Conservation (phyloP, 768 basidiomycete genomes). For the Boletellus ananas region DNA sequence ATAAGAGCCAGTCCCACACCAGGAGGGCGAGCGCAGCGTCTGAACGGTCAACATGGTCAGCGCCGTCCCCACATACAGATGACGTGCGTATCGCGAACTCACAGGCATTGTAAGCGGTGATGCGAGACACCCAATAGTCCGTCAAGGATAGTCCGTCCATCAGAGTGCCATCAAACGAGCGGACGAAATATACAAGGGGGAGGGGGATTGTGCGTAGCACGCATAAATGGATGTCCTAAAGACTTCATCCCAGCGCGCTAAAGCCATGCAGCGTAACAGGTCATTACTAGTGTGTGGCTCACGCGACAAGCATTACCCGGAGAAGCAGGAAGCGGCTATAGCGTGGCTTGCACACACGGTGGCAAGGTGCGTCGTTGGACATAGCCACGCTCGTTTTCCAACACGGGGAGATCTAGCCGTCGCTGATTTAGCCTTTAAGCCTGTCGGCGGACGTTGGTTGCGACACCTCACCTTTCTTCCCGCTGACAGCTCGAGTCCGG, state of each 20-base stretch:
- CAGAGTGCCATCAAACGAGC: neutral
- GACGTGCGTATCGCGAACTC: neutral
- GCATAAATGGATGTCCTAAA: neutral
- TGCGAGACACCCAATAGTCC: slow-evolving; percentile 12
- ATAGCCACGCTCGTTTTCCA: no score
- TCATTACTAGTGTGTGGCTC: neutral
- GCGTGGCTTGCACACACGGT: no score
- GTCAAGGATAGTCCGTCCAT: slow-evolving; percentile 4
- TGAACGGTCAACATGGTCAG: neutral
- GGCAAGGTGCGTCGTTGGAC: no score
- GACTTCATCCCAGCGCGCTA: neutral
- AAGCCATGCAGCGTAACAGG: neutral
- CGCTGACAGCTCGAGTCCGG: neutral
- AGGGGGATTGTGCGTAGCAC: neutral
- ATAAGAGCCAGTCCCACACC: slow-evolving; percentile 11
- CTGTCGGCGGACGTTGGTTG: neutral
- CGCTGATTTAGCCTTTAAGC: neutral
- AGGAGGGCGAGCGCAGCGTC: slow-evolving; percentile 3
- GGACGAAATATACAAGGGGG: neutral
- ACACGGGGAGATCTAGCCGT: neutral
- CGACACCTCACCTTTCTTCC: neutral
- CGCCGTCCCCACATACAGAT: neutral
- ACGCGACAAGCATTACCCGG: neutral
- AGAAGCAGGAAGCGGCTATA: neutral
- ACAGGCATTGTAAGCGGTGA: slow-evolving; percentile 10